phyloP scores from a whole-genome alignment of 306 rosid species.

The Cyamopsis tetragonoloba region DNA sequence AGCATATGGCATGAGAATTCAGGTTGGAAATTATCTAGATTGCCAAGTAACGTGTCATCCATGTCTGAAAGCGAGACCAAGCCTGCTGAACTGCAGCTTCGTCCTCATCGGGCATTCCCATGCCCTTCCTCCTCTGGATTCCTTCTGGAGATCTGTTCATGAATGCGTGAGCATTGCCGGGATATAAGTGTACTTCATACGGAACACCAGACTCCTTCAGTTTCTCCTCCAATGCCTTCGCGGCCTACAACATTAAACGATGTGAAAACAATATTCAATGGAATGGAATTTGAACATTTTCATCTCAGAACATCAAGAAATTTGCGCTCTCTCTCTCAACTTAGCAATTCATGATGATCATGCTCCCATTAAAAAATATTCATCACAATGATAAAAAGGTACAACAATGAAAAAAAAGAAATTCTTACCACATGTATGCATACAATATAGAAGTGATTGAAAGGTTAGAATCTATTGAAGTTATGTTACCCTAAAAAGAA shows the following conservation, averaged over 20 bases:
- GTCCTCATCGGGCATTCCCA: conserved; percentile 74
- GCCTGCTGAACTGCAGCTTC: conserved; percentile 66
- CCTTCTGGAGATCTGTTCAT: conserved; percentile 84
- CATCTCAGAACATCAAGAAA: neutral
- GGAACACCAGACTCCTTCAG: conserved; percentile 74
- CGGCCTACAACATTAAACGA: conserved; percentile 48
- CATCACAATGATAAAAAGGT: neutral
- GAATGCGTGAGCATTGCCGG: conserved; percentile 79
- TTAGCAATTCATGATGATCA: neutral
- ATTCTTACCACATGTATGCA: neutral
- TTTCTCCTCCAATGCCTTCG: conserved; percentile 76
- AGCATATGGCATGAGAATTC: neutral
- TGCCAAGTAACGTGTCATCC: conserved; percentile 63
- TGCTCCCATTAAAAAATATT: neutral
- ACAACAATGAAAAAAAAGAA: neutral
- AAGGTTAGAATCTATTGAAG: neutral
- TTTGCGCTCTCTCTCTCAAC: neutral
- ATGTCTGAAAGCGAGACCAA: conserved; percentile 81
- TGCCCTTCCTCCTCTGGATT: conserved; percentile 58
- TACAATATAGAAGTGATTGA: neutral
- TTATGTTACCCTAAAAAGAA: neutral
- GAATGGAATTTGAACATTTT: neutral
- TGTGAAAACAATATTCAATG: neutral
- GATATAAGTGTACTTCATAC: conserved; percentile 66
- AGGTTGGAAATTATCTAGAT: conserved; percentile 23